These are phyloP conservation scores for Naganishia antarctica DNA, from an alignment of 768 basidiomycete species.

Conservation along the genomic window DNA sequence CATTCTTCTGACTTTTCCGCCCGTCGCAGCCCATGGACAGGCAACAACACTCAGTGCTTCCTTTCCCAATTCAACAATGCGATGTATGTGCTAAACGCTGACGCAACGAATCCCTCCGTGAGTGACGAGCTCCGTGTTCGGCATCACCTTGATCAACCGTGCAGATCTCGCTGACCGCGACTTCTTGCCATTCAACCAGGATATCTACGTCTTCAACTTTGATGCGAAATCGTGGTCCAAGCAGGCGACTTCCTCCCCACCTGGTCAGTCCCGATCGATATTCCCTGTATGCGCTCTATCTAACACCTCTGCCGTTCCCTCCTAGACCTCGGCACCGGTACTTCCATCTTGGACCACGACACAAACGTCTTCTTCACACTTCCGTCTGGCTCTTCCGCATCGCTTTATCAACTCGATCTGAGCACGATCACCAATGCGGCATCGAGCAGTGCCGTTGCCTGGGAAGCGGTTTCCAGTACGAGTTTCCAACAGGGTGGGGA, in stretches of 20 bases:
- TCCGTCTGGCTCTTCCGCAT: constrained; percentile 29
- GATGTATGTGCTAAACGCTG: constrained; percentile 76
- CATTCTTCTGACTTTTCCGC: constrained; percentile 43
- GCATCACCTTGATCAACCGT: not conserved
- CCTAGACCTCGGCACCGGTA: constrained; percentile 59
- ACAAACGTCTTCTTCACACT: constrained; percentile 79
- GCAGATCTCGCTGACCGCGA: too few relatives aligned
- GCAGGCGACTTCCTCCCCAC: constrained; percentile 54
- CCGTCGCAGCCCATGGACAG: constrained; percentile 45
- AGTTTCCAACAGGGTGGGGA: constrained; percentile 55
- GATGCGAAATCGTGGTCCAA: constrained; percentile 62
- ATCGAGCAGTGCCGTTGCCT: constrained; percentile 56
- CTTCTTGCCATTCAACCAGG: constrained; percentile 24
- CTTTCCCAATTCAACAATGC: constrained; percentile 68
- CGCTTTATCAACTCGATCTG: constrained; percentile 69
- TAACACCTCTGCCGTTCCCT: not conserved
- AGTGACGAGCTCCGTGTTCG: constrained; percentile 25
- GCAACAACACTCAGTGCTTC: constrained; percentile 49
- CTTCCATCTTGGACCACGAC: constrained; percentile 83
- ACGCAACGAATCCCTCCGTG: constrained; percentile 61
- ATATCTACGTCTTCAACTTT: constrained; percentile 77
- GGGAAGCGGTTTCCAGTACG: constrained; percentile 61
- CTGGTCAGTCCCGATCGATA: constrained; percentile 24
- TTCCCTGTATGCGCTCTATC: not conserved
- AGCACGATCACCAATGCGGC: constrained; percentile 60